phyloP scores from a whole-genome alignment of 2,329 filamentous ascomycete species.

The Clarireedia homoeocarpa region DNA sequence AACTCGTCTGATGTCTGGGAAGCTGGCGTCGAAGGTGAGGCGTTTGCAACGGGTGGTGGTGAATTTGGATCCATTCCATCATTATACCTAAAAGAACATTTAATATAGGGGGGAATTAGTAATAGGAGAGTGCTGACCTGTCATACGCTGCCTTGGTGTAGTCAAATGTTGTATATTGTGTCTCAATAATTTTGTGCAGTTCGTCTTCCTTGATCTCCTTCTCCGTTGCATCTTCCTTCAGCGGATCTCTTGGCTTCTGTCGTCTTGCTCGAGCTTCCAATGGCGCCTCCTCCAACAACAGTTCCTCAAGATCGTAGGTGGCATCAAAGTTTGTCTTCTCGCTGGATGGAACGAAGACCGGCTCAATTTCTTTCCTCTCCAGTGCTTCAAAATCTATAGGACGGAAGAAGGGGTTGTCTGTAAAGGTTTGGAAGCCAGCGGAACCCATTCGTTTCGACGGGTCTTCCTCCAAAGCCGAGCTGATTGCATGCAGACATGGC shows the following conservation, averaged over 20 bases:
- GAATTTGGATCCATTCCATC: constrained; percentile 27
- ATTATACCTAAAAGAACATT: constrained; percentile 26
- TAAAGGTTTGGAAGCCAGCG: constrained; percentile 75
- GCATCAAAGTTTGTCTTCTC: constrained; percentile 99
- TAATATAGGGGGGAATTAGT: constrained; percentile 10
- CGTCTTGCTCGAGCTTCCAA: constrained; percentile 85
- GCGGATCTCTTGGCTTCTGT: constrained; percentile 84
- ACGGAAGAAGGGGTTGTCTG: constrained; percentile 81
- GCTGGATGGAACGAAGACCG: constrained; percentile 85
- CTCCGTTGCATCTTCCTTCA: constrained; percentile 90
- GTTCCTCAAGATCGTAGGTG: constrained; percentile 92
- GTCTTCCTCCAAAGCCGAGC: constrained; percentile 73
- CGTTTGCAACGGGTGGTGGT: constrained; percentile 10
- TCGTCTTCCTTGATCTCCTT: constrained; percentile 94
- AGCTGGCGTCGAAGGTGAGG: constrained; percentile 9
- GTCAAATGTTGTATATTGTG: constrained; percentile 89
- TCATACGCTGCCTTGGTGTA: constrained; percentile 79
- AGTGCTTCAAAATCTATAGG: constrained; percentile 76
- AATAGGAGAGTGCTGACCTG: constrained; percentile 43
- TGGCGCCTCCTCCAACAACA: constrained; percentile 88
- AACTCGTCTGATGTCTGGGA: constrained; percentile 9
- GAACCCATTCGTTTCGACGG: constrained; percentile 76
- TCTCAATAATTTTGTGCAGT: constrained; percentile 88
- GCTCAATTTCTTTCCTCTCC: constrained; percentile 80
- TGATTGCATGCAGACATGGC: constrained; percentile 82